A percentile compares a stretch with the other conserved stretches of the same genome.
Conservation (phyloP, 2,329 filamentous ascomycete species). For the Hypoxylon rubiginosum region DNA sequence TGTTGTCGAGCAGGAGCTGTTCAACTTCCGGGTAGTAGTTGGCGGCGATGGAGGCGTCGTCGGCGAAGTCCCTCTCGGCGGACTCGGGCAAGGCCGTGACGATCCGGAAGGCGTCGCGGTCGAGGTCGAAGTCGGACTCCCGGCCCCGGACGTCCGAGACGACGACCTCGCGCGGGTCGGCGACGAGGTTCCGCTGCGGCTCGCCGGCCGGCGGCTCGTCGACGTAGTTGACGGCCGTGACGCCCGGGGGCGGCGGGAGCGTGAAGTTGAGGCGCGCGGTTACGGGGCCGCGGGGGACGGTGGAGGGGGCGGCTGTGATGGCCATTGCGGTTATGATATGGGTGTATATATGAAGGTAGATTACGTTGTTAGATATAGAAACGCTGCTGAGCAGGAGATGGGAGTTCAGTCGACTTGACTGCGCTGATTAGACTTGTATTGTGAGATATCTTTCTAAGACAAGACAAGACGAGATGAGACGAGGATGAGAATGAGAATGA, state of each 20-base stretch:
- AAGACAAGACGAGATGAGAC: neutral
- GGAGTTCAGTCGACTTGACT: neutral
- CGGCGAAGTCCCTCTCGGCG: conserved; percentile 66
- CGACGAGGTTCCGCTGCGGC: conserved; percentile 75
- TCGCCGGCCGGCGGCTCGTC: conserved; percentile 71
- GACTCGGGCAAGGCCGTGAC: conserved; percentile 70
- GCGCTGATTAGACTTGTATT: no score
- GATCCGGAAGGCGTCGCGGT: conserved; percentile 81
- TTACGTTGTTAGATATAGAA: conserved; percentile 3
- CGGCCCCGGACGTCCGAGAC: conserved; percentile 81
- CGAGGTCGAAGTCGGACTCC: conserved; percentile 75
- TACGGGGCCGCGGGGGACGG: conserved; percentile 70
- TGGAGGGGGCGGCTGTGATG: conserved; percentile 50
- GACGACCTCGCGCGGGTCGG: conserved; percentile 63
- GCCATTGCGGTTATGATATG: conserved; percentile 59
- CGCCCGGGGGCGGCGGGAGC: conserved; percentile 69
- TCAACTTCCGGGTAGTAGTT: conserved; percentile 91
- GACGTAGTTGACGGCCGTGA: conserved; percentile 75
- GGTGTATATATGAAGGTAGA: neutral
- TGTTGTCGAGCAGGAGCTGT: conserved; percentile 73
- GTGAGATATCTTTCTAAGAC: no score
- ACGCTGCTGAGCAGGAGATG: neutral
- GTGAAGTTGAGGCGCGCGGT: conserved; percentile 76
- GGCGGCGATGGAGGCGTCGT: conserved; percentile 76
- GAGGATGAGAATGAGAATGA: conserved; percentile 8